A percentile compares a stretch with the other conserved stretches of the same genome.
Evolutionary conservation across 257 asterid genomes (phyloP).

Genomic region (Salvia miltiorrhiza): DNA sequence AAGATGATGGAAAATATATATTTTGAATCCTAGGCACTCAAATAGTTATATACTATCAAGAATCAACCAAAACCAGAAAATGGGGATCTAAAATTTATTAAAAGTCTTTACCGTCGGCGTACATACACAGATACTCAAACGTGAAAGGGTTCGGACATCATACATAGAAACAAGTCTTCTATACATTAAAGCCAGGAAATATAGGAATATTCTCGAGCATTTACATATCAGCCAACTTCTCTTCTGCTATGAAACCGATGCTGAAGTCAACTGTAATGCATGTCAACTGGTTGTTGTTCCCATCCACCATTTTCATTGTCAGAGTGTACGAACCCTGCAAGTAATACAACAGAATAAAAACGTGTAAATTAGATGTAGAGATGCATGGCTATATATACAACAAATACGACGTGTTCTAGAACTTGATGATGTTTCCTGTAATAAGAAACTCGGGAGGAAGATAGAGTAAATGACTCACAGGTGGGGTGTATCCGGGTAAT

Average conservation of each 20-base stretch:
- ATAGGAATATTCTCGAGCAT: background rate
- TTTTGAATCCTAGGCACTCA: too few relatives aligned
- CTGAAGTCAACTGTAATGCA: slow-evolving; percentile 74
- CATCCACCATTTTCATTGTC: slow-evolving; percentile 56
- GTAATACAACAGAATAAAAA: background rate
- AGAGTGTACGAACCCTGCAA: slow-evolving; percentile 73
- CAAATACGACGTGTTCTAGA: background rate
- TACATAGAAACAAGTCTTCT: background rate
- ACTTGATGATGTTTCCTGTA: background rate
- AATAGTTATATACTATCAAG: too few relatives aligned
- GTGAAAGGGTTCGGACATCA: background rate
- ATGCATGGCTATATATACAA: background rate
- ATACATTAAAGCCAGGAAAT: slow-evolving; percentile 20
- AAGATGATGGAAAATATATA: too few relatives aligned
- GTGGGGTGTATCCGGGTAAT: slow-evolving; percentile 77
- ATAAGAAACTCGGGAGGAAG: background rate
- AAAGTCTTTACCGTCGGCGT: background rate
- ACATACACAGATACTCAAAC: background rate
- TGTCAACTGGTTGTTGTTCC: slow-evolving; percentile 40
- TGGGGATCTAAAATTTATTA: too few relatives aligned
- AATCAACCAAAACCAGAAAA: too few relatives aligned
- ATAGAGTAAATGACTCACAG: slow-evolving; percentile 47
- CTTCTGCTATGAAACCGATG: slow-evolving; percentile 49
- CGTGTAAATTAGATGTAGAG: background rate
- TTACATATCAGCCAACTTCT: slow-evolving; percentile 44